Evolutionary conservation across 164 flowering plant genomes (phyloP), one percentile per base, ranked within the genome.

Genomic region (Magnolia changhungtana): DNA sequence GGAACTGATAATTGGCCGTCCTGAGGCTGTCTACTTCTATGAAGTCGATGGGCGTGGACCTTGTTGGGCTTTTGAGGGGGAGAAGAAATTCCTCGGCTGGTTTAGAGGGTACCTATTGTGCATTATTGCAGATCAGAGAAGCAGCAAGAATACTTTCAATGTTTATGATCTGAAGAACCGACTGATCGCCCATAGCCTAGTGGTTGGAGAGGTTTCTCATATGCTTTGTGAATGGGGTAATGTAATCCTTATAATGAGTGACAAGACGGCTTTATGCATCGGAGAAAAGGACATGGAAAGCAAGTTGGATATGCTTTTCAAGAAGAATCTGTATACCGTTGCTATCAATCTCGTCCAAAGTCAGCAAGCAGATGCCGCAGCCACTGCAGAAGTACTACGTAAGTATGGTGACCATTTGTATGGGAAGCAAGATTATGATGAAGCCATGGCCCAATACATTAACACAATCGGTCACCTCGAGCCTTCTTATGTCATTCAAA

Each of bases 281-380:
- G 98, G 92, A 69, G 99, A 96, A 82, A 96, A 96, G 82, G 99
- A 96, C 80, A 96, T 96, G 99, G 99, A 92, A 84, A 96, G 99
- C 91, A 96, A 96, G 80, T 85, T 96, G 86, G 99, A 96, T 82
- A 89, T 96, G 96, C 95, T 96, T 70, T 96, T 92, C 84, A 96
- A 92, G 87, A 96, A 96, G 81, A 96, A 93, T 83, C 92, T 94
- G 3, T 96, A 96, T 76, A 85, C 98, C 27, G 96, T 96, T 63
- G 99, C 99, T 16, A 92, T 96, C 68, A 93, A 96, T 87, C 92
- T 96, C 79, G 99, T 96, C 55, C 98, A 89, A 75, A 94, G 89
- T 81, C 98, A 94, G 80, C 98, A 96, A 84, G 98, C 99, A 72
- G 99, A 96, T 92, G 97, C 99, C 69, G 95, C 93, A 76, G 98